These are phyloP conservation scores for Ustulina deusta DNA, from an alignment of 2,329 filamentous ascomycete species.

Conservation along the genomic window DNA sequence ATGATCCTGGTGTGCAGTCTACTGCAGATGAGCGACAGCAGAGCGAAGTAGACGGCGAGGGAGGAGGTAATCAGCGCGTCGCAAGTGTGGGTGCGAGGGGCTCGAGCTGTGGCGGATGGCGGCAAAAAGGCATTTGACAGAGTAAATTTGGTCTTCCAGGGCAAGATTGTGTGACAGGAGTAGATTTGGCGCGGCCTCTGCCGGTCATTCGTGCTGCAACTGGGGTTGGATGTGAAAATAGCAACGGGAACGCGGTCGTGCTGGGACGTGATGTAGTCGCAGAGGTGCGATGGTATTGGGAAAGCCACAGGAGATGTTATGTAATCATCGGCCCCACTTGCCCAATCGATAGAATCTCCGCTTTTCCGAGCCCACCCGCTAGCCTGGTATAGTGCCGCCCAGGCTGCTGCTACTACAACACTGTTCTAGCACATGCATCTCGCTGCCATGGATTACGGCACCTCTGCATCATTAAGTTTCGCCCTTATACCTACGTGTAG, in stretches of 20 bases:
- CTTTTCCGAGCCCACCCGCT: constrained; percentile 18
- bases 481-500: background rate
- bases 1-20: constrained; percentile 39
- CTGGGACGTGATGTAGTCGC: constrained; percentile 41
- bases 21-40: constrained; percentile 11
- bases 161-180: constrained; percentile 9
- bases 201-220: constrained; percentile 34
- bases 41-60: constrained; percentile 24
- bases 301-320: constrained; percentile 37
- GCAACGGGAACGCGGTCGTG: constrained; percentile 42
- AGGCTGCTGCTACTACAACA: background rate
- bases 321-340: constrained; percentile 40
- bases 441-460: constrained; percentile 3
- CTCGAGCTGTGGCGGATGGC: constrained; percentile 45
- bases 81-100: constrained; percentile 50
- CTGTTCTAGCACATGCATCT: background rate
- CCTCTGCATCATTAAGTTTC: background rate
- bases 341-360: constrained; percentile 35
- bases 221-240: constrained; percentile 26
- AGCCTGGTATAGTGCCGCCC: background rate
- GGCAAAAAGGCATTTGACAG: constrained; percentile 52
- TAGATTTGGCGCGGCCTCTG: constrained; percentile 23
- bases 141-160: constrained; percentile 14
- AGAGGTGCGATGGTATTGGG: constrained; percentile 39
- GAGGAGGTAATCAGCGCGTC: constrained; percentile 51